Evolutionary conservation across 495 filamentous ascomycete genomes (phyloP), one percentile per base, ranked within the genome.

Genomic region (Elaphomyces granulatus): DNA sequence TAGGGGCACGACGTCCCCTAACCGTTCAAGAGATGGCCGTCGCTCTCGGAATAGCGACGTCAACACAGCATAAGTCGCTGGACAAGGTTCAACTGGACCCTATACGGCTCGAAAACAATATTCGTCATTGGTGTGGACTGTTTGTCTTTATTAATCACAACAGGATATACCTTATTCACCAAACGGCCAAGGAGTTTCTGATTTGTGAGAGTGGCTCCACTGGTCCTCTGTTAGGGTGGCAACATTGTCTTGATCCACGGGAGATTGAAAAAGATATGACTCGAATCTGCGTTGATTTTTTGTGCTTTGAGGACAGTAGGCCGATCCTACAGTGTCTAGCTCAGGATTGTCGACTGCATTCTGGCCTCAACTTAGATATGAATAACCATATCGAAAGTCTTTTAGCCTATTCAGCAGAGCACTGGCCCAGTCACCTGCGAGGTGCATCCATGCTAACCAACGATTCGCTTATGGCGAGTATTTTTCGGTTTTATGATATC

Each of bases 121-220:
- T 70, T 1, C 58, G 55, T 23, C 41, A 44, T 14, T 20, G 62
- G 12, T 67, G 60, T 36, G 56, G 63, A 1, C 50, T 59, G 6
- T 63, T 70, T 33, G 44, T 70, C 3, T 52, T 51, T 17, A 45
- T 63, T 1, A 51, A 56, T n/a, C 48, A 60, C 34, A 52, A 48
- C 4, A 53, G 48, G 18, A 43, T 68, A n/a, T 63, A 58, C 40
- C 48, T 59, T 1, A 51, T 59, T 14, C 54, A 61, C 41, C 50
- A 61, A 36, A 59, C 54, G 21, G 58, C 48, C 0, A 55, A 46
- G 14, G 55, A 61, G 15, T 61, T 54, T 45, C 39, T 58, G 20
- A 23, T 48, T 1, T 15, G 18, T 8, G 37, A 50, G n/a, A n/a
- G n/a, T n/a, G 33, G 36, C n/a, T 21, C 26, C 38, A n/a, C n/a